Evolutionary conservation across 306 rosid genomes (phyloP).

Genomic region (Comarum palustre): DNA sequence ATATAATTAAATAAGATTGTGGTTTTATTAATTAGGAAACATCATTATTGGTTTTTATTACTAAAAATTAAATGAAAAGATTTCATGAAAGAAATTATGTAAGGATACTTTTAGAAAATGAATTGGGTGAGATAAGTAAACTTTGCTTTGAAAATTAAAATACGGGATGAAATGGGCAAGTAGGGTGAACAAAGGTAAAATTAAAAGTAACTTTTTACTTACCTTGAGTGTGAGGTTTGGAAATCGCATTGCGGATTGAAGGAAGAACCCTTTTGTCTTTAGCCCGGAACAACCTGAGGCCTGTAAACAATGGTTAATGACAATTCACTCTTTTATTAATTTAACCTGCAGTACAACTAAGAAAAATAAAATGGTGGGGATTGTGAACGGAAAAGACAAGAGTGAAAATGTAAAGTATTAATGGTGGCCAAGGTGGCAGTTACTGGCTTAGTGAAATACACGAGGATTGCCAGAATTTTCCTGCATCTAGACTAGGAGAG

Average conservation of each 20-base stretch:
- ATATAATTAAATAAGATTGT: too few relatives aligned
- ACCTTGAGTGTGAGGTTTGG: conserved; percentile 66
- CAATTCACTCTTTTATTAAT: not conserved
- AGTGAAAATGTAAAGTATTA: not conserved
- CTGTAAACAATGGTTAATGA: conserved; percentile 20
- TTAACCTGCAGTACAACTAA: not conserved
- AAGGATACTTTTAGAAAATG: too few relatives aligned
- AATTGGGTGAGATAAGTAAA: too few relatives aligned
- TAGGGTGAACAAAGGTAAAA: too few relatives aligned
- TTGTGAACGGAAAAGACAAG: not conserved
- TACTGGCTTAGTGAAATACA: conserved; percentile 1
- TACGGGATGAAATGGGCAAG: too few relatives aligned
- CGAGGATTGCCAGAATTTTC: conserved; percentile 1
- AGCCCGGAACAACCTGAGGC: conserved; percentile 38
- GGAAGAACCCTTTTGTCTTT: conserved; percentile 42
- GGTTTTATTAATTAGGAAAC: too few relatives aligned
- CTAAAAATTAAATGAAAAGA: too few relatives aligned
- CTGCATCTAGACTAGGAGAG: not conserved
- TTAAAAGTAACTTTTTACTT: not conserved
- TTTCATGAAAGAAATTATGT: too few relatives aligned
- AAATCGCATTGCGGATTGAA: conserved; percentile 57
- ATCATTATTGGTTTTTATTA: too few relatives aligned
- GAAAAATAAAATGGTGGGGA: not conserved
- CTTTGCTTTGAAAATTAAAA: too few relatives aligned
- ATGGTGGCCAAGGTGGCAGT: not conserved